These are phyloP conservation scores for Pleurotus tuber-regium DNA, from an alignment of 768 basidiomycete genomes.

Conservation along the genomic window DNA sequence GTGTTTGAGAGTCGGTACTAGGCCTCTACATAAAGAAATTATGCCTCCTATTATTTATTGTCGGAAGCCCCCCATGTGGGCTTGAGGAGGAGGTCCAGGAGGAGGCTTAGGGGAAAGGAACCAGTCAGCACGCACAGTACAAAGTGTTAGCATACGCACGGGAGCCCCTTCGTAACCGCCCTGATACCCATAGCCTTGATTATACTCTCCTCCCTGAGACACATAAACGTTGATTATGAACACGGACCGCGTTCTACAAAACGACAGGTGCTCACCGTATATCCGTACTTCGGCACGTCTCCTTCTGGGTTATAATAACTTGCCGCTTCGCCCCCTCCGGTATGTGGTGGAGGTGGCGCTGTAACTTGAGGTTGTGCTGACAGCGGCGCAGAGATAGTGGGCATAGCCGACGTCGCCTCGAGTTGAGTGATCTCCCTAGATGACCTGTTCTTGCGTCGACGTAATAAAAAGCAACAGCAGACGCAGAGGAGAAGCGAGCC, in stretches of 20 bases:
- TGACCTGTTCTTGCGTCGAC: background rate
- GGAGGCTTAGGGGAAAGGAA: background rate
- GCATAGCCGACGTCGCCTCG: background rate
- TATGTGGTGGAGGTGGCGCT: background rate
- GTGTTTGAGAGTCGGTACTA: no score
- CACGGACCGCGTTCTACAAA: background rate
- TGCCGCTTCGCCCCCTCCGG: background rate
- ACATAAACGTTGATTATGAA: background rate
- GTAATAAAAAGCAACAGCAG: conserved; percentile 4
- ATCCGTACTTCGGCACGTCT: conserved; percentile 5
- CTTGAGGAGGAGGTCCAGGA: background rate
- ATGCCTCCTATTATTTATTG: no score
- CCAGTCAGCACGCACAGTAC: background rate
- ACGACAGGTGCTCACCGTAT: conserved; percentile 2
- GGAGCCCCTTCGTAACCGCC: background rate
- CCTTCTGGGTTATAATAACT: background rate
- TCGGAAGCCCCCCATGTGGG: background rate
- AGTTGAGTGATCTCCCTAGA: background rate
- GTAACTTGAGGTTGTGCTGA: background rate
- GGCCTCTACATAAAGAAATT: no score
- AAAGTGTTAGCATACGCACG: background rate
- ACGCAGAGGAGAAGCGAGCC: conserved; percentile 4
- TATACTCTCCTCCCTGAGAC: background rate
- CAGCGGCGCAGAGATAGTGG: background rate
- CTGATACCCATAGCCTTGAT: background rate